These are phyloP conservation scores for Cadophora sp. DNA, from an alignment of 2,329 filamentous ascomycete genomes.

Conservation along the genomic window DNA sequence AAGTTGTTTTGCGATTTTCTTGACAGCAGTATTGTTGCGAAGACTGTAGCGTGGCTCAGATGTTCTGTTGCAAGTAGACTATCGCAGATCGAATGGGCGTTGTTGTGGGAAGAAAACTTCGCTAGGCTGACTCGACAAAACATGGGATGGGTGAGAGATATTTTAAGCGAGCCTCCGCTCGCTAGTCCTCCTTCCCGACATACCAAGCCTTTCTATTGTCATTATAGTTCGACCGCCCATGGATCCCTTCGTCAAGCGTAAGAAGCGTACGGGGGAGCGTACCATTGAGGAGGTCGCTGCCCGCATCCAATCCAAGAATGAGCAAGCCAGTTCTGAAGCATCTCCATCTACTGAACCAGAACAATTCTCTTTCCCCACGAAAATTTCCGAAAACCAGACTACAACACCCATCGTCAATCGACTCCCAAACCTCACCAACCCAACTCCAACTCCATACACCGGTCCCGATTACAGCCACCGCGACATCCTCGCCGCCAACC, in stretches of 20 bases:
- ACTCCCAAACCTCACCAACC: background rate
- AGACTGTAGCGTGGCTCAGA: background rate
- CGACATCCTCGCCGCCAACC: background rate
- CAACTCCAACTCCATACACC: background rate
- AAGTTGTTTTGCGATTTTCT: background rate
- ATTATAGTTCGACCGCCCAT: background rate
- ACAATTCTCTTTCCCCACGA: background rate
- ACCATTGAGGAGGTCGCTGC: background rate
- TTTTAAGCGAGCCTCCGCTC: background rate
- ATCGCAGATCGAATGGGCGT: background rate
- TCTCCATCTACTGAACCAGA: background rate
- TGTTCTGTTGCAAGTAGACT: background rate
- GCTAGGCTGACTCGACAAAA: background rate
- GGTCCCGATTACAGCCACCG: slow-evolving; percentile 1
- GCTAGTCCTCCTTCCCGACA: background rate
- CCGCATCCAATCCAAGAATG: too few species aligned
- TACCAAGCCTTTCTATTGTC: too few species aligned
- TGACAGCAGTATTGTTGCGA: background rate
- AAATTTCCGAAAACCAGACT: too few species aligned
- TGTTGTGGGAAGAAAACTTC: background rate
- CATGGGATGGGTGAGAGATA: background rate
- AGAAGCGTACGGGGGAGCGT: background rate
- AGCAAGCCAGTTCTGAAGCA: background rate
- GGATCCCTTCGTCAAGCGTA: background rate
- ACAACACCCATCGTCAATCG: background rate